Base-by-base conservation (phyloP, 1,284 basidiomycete species). In the Boletellus dicymbophilus region DNA sequence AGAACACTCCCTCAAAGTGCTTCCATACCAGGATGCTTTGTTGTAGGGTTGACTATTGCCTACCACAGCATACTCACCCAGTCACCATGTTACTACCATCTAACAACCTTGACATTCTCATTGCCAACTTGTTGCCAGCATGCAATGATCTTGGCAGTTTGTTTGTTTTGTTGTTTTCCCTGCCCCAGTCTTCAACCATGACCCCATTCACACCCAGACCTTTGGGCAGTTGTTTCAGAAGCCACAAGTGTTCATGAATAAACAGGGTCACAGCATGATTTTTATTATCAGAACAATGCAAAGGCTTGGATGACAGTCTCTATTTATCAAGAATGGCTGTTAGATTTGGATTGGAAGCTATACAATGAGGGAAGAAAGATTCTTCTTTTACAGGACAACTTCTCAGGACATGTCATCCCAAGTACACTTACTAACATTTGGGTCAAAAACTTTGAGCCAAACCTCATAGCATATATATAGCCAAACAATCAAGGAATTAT, bases 211-310 rank as follows among this genome's bases (percentile, higher is more conserved):
- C n/a, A n/a, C n/a, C n/a, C n/a, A n/a, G n/a, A n/a, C n/a, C n/a
- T n/a, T n/a, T n/a, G n/a, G n/a, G n/a, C n/a, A n/a, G n/a, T n/a
- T n/a, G n/a, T n/a, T n/a, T n/a, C n/a, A n/a, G n/a, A 58, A 57
- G 16, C 65, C 56, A 0, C 23, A 44, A 9, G 56, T 52, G 20
- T 68, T 69, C 45, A 45, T 49, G 3, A 46, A 51, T 18, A 58
- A 39, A 53, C 49, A 5, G 53, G 52, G 1, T 3, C 28, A 3
- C 28, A 59, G 23, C 49, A 48, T 10, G 59, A 62, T 0, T 66
- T 68, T 43, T 28, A 63, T n/a, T 68, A 69, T 39, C 30, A 15
- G 0, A 54, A 56, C 41, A 69, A 68, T 40, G 53, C 51, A 27
- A 63, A 56, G 23, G 23, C 37, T n/a, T 38, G 37, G 37, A 38